Evolutionary conservation across 805 yeast species (phyloP).

Genomic region (Candida sonorensis): DNA sequence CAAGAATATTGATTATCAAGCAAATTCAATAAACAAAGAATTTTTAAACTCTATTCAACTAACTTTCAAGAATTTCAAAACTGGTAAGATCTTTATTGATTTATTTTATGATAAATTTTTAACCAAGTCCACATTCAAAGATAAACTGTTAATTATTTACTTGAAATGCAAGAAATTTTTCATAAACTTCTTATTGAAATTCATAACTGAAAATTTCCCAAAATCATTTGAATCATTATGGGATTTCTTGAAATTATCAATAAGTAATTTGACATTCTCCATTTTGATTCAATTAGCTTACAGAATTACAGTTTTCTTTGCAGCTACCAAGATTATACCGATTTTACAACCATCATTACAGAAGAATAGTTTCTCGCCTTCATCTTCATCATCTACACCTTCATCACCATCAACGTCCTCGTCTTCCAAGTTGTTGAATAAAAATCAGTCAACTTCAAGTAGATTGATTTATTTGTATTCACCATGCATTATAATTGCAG

Average conservation of each 20-base stretch:
- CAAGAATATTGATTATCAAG: slow-evolving; percentile 27
- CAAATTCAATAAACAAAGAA: slow-evolving; percentile 23
- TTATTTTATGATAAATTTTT: slow-evolving; percentile 11
- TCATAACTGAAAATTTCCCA: slow-evolving; percentile 46
- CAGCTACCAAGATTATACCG: slow-evolving; percentile 93
- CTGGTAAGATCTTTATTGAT: slow-evolving; percentile 13
- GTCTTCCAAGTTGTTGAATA: slow-evolving; percentile 11
- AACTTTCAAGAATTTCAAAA: slow-evolving; percentile 16
- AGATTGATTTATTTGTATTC: slow-evolving; percentile 76
- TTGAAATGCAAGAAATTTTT: slow-evolving; percentile 21
- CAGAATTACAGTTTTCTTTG: slow-evolving; percentile 75
- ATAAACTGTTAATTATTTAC: slow-evolving; percentile 13
- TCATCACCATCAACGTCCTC: slow-evolving; percentile 19
- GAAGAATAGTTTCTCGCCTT: slow-evolving; percentile 2
- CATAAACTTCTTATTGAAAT: slow-evolving; percentile 25
- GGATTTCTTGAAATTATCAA: slow-evolving; percentile 46
- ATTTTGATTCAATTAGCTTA: slow-evolving; percentile 76
- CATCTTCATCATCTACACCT: slow-evolving; percentile 15
- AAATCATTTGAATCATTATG: slow-evolving; percentile 46
- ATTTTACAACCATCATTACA: slow-evolving; percentile 28
- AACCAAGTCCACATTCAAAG: slow-evolving; percentile 13
- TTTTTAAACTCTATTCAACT: slow-evolving; percentile 29
- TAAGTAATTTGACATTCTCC: slow-evolving; percentile 68
- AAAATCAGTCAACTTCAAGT: slow-evolving; percentile 29
- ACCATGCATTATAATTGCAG: slow-evolving; percentile 91